A percentile compares a stretch with the other conserved stretches of the same genome.
Evolutionary conservation across 768 basidiomycete species (phyloP).

Genomic region (Boletus tylopilopsis): DNA sequence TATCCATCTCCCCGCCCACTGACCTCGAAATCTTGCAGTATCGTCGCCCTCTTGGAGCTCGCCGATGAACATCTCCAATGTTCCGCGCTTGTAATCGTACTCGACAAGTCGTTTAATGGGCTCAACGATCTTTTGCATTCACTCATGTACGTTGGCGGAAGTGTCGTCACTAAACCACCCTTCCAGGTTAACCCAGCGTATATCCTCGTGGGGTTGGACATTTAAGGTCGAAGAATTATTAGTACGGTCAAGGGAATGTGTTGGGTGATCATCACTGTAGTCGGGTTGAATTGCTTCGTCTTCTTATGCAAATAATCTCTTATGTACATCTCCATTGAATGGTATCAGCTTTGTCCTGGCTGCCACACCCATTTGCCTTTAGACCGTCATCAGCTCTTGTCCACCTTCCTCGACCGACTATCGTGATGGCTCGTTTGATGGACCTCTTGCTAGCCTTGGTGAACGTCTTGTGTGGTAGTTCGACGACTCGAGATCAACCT

Average conservation of each 20-base stretch:
- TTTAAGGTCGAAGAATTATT: constrained; percentile 38
- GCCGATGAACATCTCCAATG: constrained; percentile 83
- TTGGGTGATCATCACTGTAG: constrained; percentile 16
- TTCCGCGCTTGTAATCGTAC: constrained; percentile 71
- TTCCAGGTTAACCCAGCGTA: constrained; percentile 74
- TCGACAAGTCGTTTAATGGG: constrained; percentile 69
- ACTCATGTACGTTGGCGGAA: constrained; percentile 89
- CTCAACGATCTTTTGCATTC: constrained; percentile 79
- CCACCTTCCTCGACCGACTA: background rate
- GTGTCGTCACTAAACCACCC: constrained; percentile 76
- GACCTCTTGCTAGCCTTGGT: constrained; percentile 26
- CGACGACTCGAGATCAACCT: constrained; percentile 12
- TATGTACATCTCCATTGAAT: constrained; percentile 13
- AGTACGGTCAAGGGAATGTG: constrained; percentile 29
- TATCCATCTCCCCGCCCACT: constrained; percentile 1
- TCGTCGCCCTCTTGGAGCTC: constrained; percentile 83
- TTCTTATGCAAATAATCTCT: constrained; percentile 4
- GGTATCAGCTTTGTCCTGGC: background rate
- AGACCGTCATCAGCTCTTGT: too few relatives aligned
- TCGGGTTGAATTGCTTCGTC: constrained; percentile 19
- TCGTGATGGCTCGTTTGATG: constrained; percentile 22
- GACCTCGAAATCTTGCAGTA: constrained; percentile 39
- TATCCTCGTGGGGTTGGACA: constrained; percentile 83
- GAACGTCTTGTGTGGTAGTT: constrained; percentile 22
- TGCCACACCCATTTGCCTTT: too few relatives aligned